A percentile compares a stretch with the other conserved stretches of the same genome.
phyloP scores from a whole-genome alignment of 805 yeast genomes.

The Barnettozyma pratensis region DNA sequence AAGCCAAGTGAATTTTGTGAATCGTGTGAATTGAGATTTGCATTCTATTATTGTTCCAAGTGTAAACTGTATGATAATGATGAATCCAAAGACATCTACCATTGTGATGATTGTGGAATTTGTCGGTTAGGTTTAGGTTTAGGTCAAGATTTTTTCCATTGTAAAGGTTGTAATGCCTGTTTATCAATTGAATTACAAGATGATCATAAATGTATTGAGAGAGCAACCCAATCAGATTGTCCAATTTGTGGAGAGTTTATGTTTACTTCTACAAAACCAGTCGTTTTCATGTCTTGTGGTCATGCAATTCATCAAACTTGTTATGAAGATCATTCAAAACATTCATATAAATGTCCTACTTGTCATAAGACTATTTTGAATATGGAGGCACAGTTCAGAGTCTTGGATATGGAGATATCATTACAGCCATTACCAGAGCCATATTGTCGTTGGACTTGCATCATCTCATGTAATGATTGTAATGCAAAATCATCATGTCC shows the following conservation, averaged over 20 bases:
- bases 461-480: slow-evolving; percentile 82
- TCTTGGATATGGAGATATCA: slow-evolving; percentile 76
- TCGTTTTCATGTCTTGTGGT: slow-evolving; percentile 91
- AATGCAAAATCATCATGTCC: slow-evolving; percentile 69
- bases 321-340: slow-evolving; percentile 74
- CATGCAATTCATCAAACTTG: slow-evolving; percentile 89
- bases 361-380: slow-evolving; percentile 81
- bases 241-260: slow-evolving; percentile 90
- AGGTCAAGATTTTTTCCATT: slow-evolving; percentile 87
- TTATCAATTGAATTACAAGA: slow-evolving; percentile 72
- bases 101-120: slow-evolving; percentile 89
- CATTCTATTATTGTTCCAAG: slow-evolving; percentile 68
- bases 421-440: slow-evolving; percentile 79
- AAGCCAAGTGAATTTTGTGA: slow-evolving; percentile 64
- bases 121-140: slow-evolving; percentile 87
- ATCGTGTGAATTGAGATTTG: slow-evolving; percentile 61
- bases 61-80: slow-evolving; percentile 86
- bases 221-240: slow-evolving; percentile 86
- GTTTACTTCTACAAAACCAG: slow-evolving; percentile 76
- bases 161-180: slow-evolving; percentile 86
- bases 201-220: slow-evolving; percentile 78
- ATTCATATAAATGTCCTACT: slow-evolving; percentile 85
- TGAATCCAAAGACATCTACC: slow-evolving; percentile 75
- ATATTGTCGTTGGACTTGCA: slow-evolving; percentile 67
- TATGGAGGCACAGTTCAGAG: slow-evolving; percentile 85